phyloP scores from a whole-genome alignment of 2,329 filamentous ascomycete species.

The Falciphora oryzae region DNA sequence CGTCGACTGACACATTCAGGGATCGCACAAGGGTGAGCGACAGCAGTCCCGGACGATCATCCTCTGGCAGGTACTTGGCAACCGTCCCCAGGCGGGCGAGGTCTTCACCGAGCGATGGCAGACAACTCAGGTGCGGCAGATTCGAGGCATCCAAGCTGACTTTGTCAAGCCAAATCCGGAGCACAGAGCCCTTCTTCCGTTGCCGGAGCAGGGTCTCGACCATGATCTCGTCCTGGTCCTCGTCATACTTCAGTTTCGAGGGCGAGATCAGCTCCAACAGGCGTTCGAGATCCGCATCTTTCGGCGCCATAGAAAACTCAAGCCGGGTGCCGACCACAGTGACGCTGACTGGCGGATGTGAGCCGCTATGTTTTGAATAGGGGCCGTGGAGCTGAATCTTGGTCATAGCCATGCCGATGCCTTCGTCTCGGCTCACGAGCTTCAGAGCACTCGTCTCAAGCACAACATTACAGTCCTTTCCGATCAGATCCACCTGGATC shows the following conservation, averaged over 20 bases:
- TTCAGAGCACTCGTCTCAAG: constrained; percentile 79
- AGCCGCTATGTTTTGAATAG: constrained; percentile 44
- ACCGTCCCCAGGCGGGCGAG: constrained; percentile 78
- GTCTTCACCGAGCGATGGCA: constrained; percentile 72
- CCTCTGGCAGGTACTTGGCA: constrained; percentile 90
- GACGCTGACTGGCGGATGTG: constrained; percentile 55
- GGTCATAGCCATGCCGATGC: constrained; percentile 67
- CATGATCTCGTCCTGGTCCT: constrained; percentile 88
- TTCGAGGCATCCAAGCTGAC: constrained; percentile 58
- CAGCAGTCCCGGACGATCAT: constrained; percentile 84
- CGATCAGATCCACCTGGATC: constrained; percentile 67
- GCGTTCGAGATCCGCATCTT: constrained; percentile 73
- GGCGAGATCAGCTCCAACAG: constrained; percentile 84
- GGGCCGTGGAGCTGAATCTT: constrained; percentile 72
- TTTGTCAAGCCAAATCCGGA: constrained; percentile 63
- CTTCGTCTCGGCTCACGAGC: constrained; percentile 66
- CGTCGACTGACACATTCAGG: constrained; percentile 53
- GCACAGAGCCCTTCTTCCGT: constrained; percentile 75
- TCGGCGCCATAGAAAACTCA: constrained; percentile 67
- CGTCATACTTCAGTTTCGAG: constrained; percentile 80
- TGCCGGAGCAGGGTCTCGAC: constrained; percentile 86
- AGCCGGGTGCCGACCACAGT: constrained; percentile 62
- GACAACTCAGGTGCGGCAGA: constrained; percentile 57
- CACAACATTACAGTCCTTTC: constrained; percentile 67
- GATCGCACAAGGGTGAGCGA: constrained; percentile 64